Base-by-base conservation (phyloP, 202 grass and related monocot genomes). In the Digitaria exilis region DNA sequence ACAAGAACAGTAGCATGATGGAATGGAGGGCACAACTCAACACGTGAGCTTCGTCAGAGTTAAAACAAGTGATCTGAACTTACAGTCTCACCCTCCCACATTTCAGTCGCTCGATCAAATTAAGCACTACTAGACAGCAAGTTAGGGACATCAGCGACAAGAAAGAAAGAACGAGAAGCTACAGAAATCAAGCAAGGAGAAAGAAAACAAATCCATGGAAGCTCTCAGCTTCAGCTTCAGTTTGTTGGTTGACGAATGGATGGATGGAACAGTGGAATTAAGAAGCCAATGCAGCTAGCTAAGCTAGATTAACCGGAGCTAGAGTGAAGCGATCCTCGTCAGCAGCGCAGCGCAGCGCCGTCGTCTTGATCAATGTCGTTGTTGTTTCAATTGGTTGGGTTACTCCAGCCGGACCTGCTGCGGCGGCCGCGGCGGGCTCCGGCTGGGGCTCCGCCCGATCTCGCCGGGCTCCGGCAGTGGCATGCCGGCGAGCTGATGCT, bases 361-460 rank as follows among this genome's bases (percentile, higher is more conserved):
- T n/a, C 54, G 39, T 83, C 60, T 69, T 60, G 81, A 44, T 63
- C 64, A 80, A 69, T 42, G 21, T 15, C 34, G 44, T 22, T 34
- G 75, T 59, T 21, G 24, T 9, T 16, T 29, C 2, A 11, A 31
- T 29, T 5, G 15, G 30, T 65, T 41, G 31, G 31, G 65, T 86
- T 67, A 91, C 29, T 89, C 82, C 31, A 94, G 56, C 75, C 66
- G 88, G 50, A 94, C 78, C 74, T 84, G 85, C 29, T 61, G 80
- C 19, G 17, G 61, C 37, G 66, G 57, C 22, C 49, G 81, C 17
- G 80, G 66, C 50, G 81, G 80, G 50, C 68, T 80, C 50, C 44
- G 45, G 65, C 85, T 78, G 18, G 62, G 62, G 79, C 71, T 82
- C 63, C 43, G 63, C 2, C 71, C 51, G 0, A 9, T 26, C 69